Percentiles rank a stretch among this genome's conserved stretches.
phyloP scores from a whole-genome alignment of 371 early-diverging fungal species.

The Chytridium lagenaria region DNA sequence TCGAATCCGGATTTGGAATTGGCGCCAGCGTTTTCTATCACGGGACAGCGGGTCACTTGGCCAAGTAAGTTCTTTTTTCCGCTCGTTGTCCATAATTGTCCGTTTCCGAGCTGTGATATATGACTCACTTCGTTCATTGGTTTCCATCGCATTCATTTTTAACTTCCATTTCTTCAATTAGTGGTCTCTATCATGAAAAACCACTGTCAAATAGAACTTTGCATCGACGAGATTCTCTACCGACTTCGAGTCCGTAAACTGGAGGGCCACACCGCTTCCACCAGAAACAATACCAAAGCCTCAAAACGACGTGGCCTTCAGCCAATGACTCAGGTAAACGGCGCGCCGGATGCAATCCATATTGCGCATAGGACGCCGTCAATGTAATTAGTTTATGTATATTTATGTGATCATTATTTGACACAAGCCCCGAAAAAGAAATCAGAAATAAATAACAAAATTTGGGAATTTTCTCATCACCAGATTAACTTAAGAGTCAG shows the following conservation, averaged over 20 bases:
- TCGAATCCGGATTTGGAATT: slow-evolving; percentile 38
- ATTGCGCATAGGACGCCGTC: background rate
- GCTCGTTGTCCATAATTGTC: too few relatives aligned
- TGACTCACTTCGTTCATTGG: slow-evolving; percentile 1
- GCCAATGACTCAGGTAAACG: slow-evolving; percentile 7
- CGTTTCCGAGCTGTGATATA: too few relatives aligned
- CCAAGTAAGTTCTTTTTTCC: slow-evolving; percentile 61
- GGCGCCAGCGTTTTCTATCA: slow-evolving; percentile 30
- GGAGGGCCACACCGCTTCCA: background rate
- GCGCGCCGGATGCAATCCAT: background rate
- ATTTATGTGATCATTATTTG: too few relatives aligned
- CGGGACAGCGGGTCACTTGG: slow-evolving; percentile 83
- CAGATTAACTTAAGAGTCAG: too few relatives aligned
- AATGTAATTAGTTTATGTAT: too few relatives aligned
- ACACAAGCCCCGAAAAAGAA: too few relatives aligned
- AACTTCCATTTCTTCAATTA: slow-evolving; percentile 36
- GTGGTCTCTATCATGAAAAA: slow-evolving; percentile 83
- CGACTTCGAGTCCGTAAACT: slow-evolving; percentile 21
- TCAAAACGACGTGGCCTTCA: background rate
- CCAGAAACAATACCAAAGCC: background rate
- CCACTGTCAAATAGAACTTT: slow-evolving; percentile 78
- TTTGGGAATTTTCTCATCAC: too few relatives aligned
- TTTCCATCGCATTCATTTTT: background rate
- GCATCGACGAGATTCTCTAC: slow-evolving; percentile 65
- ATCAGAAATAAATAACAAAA: too few relatives aligned